phyloP scores from a whole-genome alignment of 371 early-diverging fungal species.

The Fennellomyces sp. region DNA sequence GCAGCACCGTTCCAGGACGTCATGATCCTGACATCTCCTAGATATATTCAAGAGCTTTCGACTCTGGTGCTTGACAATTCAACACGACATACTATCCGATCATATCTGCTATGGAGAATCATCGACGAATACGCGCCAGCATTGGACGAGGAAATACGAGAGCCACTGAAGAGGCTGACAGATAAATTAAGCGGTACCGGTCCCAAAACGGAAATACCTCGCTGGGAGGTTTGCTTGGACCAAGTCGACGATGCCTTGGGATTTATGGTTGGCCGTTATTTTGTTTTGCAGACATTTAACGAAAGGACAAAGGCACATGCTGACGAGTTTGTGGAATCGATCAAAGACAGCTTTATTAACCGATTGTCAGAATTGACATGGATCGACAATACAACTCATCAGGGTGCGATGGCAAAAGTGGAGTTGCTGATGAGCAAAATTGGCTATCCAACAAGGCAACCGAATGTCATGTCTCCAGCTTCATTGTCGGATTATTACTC shows the following conservation, averaged over 20 bases:
- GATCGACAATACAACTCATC: slow-evolving; percentile 54
- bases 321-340: slow-evolving; percentile 30
- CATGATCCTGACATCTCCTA: slow-evolving; percentile 8
- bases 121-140: slow-evolving; percentile 1
- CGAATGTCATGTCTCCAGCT: slow-evolving; percentile 46
- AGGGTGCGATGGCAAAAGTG: slow-evolving; percentile 50
- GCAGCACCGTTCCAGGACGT: neutral
- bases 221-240: slow-evolving; percentile 49
- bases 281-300: slow-evolving; percentile 47
- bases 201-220: slow-evolving; percentile 29
- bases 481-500: slow-evolving; percentile 49
- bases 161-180: slow-evolving; percentile 14
- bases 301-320: slow-evolving; percentile 31
- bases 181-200: slow-evolving; percentile 32
- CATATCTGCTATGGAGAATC: slow-evolving; percentile 10
- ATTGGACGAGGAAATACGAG: slow-evolving; percentile 17
- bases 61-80: neutral
- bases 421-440: slow-evolving; percentile 39
- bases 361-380: slow-evolving; percentile 47
- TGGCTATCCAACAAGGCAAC: slow-evolving; percentile 50
- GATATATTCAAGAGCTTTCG: slow-evolving; percentile 18
- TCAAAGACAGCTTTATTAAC: slow-evolving; percentile 34
- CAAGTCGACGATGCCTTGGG: slow-evolving; percentile 46
- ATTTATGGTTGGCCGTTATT: slow-evolving; percentile 58
- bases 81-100: slow-evolving; percentile 1